A percentile compares a stretch with the other conserved stretches of the same genome.
These are phyloP conservation scores for Fraxinus nigra DNA, from an alignment of 305 asterid species.

Conservation along the genomic window DNA sequence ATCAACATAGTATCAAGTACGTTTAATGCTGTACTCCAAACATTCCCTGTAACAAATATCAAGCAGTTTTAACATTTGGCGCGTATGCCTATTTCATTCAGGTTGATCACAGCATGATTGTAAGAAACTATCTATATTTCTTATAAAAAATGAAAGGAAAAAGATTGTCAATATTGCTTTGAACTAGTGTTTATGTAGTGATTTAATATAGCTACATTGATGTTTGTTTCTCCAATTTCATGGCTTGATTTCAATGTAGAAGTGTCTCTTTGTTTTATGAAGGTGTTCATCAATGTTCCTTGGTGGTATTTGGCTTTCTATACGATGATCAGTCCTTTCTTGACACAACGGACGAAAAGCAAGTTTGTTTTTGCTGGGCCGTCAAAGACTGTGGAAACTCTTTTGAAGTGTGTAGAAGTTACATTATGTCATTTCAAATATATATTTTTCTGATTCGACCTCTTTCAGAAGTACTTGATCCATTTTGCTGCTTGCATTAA, in stretches of 20 bases:
- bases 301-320: slow-evolving; percentile 98
- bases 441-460: not conserved
- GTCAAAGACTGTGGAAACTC: slow-evolving; percentile 72
- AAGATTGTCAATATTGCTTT: not conserved
- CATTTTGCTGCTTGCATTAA: not conserved
- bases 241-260: not conserved
- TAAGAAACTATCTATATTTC: not conserved
- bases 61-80: not conserved
- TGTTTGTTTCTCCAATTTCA: not conserved
- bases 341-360: slow-evolving; percentile 84
- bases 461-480: not conserved
- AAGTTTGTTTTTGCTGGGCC: slow-evolving; percentile 85
- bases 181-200: not conserved
- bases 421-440: not conserved
- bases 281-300: slow-evolving; percentile 94
- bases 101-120: not conserved
- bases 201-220: not conserved
- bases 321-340: slow-evolving; percentile 81
- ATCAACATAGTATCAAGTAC: too few species aligned
- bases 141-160: not conserved
- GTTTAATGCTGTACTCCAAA: too few species aligned
- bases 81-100: not conserved
- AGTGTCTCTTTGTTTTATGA: not conserved
- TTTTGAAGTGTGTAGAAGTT: slow-evolving; percentile 63
- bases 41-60: too few species aligned